phyloP scores from a whole-genome alignment of 2,329 filamentous ascomycete genomes.

The Elsinoe arachidis region DNA sequence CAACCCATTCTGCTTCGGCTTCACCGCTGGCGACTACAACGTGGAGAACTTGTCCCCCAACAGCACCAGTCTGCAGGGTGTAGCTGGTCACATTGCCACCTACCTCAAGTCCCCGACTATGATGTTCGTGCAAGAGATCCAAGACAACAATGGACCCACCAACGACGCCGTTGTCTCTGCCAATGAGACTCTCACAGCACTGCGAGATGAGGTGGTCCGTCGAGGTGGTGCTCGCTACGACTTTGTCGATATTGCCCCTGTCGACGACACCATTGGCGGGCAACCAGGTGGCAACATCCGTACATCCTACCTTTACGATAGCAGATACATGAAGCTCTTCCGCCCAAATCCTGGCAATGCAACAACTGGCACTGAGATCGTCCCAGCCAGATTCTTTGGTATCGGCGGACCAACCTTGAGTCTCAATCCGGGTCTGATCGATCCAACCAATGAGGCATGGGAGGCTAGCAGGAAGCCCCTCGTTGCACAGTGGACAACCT shows the following conservation, averaged over 20 bases:
- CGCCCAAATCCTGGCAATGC: slow-evolving; percentile 49
- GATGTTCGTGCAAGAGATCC: slow-evolving; percentile 62
- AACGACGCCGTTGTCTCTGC: slow-evolving; percentile 52
- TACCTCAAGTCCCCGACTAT: slow-evolving; percentile 56
- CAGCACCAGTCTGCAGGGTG: slow-evolving; percentile 45
- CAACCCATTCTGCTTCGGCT: slow-evolving; percentile 48
- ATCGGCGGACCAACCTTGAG: slow-evolving; percentile 42
- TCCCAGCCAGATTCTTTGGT: slow-evolving; percentile 32
- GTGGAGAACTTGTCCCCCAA: slow-evolving; percentile 57
- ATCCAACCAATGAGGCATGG: slow-evolving; percentile 54
- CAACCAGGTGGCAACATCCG: slow-evolving; percentile 65
- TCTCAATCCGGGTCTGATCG: slow-evolving; percentile 62
- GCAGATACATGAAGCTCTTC: slow-evolving; percentile 50
- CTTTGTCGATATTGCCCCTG: slow-evolving; percentile 52
- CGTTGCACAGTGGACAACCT: slow-evolving; percentile 55
- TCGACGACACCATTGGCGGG: slow-evolving; percentile 55
- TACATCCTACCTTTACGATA: slow-evolving; percentile 59
- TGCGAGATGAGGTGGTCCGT: slow-evolving; percentile 44
- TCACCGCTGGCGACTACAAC: slow-evolving; percentile 62
- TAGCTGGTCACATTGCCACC: slow-evolving; percentile 57
- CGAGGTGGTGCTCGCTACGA: slow-evolving; percentile 44
- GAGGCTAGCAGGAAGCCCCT: slow-evolving; percentile 56
- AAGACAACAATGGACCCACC: slow-evolving; percentile 55
- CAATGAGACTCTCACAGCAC: slow-evolving; percentile 50
- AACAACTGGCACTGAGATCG: slow-evolving; percentile 49